Conservation (phyloP, 2,329 filamentous ascomycete species). For the Colletotrichum sp. region DNA sequence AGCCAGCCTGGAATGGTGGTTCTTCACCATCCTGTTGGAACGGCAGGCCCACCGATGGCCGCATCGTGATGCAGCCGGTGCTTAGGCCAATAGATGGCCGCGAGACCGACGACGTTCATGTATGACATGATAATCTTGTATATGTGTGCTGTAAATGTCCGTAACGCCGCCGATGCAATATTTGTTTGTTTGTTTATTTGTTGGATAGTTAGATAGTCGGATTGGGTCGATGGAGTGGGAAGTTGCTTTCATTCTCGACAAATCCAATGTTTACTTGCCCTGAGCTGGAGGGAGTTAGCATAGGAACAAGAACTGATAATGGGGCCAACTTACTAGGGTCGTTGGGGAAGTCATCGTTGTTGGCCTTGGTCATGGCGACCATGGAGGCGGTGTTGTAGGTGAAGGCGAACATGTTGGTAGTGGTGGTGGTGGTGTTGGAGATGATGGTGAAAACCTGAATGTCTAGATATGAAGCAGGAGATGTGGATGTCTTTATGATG, state of each 20-base stretch:
- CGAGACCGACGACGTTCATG: constrained; percentile 2
- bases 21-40: not conserved
- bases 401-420: not conserved
- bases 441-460: not conserved
- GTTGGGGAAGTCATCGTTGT: not conserved
- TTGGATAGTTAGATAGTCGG: not conserved
- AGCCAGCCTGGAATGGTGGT: not conserved
- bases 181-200: not conserved
- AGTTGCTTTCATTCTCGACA: not conserved
- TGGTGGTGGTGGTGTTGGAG: not conserved
- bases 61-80: not conserved
- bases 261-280: not conserved
- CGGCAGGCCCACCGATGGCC: not conserved
- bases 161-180: not conserved
- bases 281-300: not conserved
- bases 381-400: not conserved
- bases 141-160: not conserved
- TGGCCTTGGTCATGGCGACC: not conserved
- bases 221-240: not conserved
- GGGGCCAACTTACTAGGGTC: not conserved
- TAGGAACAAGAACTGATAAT: not conserved
- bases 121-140: not conserved
- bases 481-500: not conserved
- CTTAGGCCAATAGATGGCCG: constrained; percentile 4
- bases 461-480: not conserved